phyloP scores from a whole-genome alignment of 129 eudicot genomes.

The Helichrysum umbraculigerum region DNA sequence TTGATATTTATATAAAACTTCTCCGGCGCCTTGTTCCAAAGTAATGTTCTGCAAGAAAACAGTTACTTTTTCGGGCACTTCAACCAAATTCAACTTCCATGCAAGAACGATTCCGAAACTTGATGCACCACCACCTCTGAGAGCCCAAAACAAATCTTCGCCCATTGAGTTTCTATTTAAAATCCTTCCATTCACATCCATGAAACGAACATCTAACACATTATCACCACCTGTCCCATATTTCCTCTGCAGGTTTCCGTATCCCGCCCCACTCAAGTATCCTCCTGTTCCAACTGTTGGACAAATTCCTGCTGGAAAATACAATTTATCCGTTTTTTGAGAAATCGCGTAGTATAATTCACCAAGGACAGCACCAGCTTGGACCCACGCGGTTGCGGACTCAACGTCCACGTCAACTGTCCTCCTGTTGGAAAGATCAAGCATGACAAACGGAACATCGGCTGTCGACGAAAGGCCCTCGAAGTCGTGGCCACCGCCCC shows the following conservation, averaged over 20 bases:
- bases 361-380: background rate
- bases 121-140: background rate
- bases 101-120: background rate
- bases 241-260: background rate
- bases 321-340: background rate
- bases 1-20: background rate
- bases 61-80: background rate
- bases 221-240: background rate
- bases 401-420: background rate
- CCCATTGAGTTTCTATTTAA: background rate
- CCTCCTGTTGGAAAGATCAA: background rate
- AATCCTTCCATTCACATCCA: background rate
- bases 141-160: constrained; percentile 1
- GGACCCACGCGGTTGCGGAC: background rate
- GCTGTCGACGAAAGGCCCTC: background rate
- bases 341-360: background rate
- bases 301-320: background rate
- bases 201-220: background rate
- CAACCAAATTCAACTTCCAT: background rate
- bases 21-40: background rate
- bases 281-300: background rate
- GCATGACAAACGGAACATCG: constrained; percentile 3
- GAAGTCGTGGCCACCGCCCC: background rate
- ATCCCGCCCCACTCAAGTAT: background rate
- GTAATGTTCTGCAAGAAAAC: background rate